phyloP scores from a whole-genome alignment of 2,329 filamentous ascomycete genomes.

The Diaporthe sp. region DNA sequence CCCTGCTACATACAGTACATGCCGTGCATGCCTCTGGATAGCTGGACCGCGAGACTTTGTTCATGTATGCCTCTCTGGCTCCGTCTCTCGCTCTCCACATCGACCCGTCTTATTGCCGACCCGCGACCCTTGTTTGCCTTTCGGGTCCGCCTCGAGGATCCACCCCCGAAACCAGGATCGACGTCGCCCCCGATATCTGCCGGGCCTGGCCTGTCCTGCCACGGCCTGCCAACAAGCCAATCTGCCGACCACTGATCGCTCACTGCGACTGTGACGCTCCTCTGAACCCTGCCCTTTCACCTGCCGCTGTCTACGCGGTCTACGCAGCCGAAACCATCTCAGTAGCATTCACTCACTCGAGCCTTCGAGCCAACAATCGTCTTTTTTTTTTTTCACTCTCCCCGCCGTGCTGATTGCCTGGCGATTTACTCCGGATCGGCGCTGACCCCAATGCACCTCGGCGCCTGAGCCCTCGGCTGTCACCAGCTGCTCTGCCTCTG shows the following conservation, averaged over 20 bases:
- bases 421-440: not conserved
- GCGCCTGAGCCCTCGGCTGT: too few species aligned
- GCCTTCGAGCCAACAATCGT: not conserved
- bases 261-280: slow-evolving; percentile 14
- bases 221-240: not conserved
- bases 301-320: not conserved
- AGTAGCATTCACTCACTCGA: slow-evolving; percentile 16
- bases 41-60: not conserved
- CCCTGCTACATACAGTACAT: too few species aligned
- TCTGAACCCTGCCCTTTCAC: not conserved
- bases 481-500: not conserved
- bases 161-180: slow-evolving; percentile 22
- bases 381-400: not conserved
- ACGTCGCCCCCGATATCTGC: slow-evolving; percentile 17
- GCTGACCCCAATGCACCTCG: not conserved
- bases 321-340: slow-evolving; percentile 10
- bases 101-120: slow-evolving; percentile 18
- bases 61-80: not conserved
- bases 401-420: not conserved
- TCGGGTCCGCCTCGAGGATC: slow-evolving; percentile 13
- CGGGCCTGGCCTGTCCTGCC: too few species aligned
- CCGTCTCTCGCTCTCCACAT: not conserved
- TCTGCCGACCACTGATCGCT: slow-evolving; percentile 10
- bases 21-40: not conserved
- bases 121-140: slow-evolving; percentile 8